Conservation (phyloP, 108 stramenopile species). For the Nannochloropsis salina region DNA sequence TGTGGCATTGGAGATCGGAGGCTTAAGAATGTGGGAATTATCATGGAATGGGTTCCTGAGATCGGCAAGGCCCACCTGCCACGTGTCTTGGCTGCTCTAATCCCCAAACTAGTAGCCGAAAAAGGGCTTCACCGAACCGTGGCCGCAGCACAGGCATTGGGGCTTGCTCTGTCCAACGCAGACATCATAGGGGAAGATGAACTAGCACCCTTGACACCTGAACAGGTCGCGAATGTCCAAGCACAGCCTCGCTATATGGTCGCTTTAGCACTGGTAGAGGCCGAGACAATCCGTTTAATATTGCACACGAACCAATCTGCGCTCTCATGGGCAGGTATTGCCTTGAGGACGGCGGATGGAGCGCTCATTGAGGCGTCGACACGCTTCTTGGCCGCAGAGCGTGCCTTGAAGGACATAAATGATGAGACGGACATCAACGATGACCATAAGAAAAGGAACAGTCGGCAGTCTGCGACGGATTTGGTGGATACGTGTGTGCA, state of each 20-base stretch:
- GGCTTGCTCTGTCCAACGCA: not conserved
- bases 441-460: not conserved
- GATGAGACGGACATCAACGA: not conserved
- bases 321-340: conserved; percentile 5
- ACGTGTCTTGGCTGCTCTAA: not conserved
- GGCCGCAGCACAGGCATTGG: not conserved
- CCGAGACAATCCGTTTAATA: not conserved
- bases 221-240: not conserved
- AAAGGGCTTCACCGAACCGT: not conserved
- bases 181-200: not conserved
- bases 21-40: not conserved
- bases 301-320: not conserved
- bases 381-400: not conserved
- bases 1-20: not conserved
- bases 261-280: not conserved
- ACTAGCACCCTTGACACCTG: not conserved
- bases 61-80: not conserved
- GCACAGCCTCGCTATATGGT: not conserved
- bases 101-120: conserved; percentile 14
- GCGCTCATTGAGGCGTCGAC: conserved; percentile 11
- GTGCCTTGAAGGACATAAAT: not conserved
- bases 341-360: conserved; percentile 5
- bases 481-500: not conserved
- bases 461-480: not conserved
- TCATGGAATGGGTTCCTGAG: not conserved